Evolutionary conservation across 495 filamentous ascomycete genomes (phyloP).

Genomic region (Baudoinia panamericana): DNA sequence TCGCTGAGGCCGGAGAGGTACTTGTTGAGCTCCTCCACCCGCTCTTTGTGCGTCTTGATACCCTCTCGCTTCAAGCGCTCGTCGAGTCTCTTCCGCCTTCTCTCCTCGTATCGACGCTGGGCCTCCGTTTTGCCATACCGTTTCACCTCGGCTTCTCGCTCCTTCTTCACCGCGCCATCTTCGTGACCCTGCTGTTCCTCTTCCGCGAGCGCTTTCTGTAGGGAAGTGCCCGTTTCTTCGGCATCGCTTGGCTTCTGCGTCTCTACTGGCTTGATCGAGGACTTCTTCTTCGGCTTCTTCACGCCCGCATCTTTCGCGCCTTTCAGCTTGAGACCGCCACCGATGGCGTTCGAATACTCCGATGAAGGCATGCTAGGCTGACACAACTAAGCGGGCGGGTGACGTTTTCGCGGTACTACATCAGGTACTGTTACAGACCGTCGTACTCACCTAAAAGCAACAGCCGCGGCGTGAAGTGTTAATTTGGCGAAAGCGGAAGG

Average conservation of each 20-base stretch:
- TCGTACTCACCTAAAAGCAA: too few species aligned
- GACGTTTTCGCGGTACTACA: too few species aligned
- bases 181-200: slow-evolving; percentile 18
- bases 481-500: too few species aligned
- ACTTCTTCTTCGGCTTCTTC: slow-evolving; percentile 50
- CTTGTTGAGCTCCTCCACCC: slow-evolving; percentile 89
- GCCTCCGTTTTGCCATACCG: slow-evolving; percentile 62
- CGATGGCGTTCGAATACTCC: slow-evolving; percentile 53
- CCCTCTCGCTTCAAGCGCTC: slow-evolving; percentile 73
- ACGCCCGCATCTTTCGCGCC: slow-evolving; percentile 43
- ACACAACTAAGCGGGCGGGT: too few species aligned
- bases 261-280: slow-evolving; percentile 41
- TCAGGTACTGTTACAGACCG: too few species aligned
- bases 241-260: slow-evolving; percentile 22
- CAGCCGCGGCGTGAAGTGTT: too few species aligned
- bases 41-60: slow-evolving; percentile 91
- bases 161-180: slow-evolving; percentile 5
- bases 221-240: slow-evolving; percentile 18
- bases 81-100: slow-evolving; percentile 56
- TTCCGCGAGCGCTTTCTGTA: slow-evolving; percentile 16
- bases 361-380: slow-evolving; percentile 46
- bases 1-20: slow-evolving; percentile 85
- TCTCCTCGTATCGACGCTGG: slow-evolving; percentile 68
- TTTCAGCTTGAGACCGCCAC: slow-evolving; percentile 67
- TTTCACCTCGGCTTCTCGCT: slow-evolving; percentile 15